These are phyloP conservation scores for Lasiodiplodia theobromae DNA, from an alignment of 2,329 filamentous ascomycete species.

Conservation along the genomic window DNA sequence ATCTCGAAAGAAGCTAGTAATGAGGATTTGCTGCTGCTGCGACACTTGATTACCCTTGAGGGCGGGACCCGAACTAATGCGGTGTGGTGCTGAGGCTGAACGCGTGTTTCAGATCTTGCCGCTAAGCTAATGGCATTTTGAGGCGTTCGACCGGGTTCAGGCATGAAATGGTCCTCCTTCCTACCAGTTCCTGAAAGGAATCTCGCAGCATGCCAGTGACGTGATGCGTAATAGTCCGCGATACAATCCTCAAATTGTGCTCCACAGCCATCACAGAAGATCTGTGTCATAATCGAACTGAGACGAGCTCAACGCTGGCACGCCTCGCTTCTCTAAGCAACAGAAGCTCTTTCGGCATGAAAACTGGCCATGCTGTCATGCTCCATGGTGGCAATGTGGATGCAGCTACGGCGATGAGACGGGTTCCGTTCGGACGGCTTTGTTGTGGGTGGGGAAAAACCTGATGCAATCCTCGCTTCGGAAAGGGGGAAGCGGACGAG, in stretches of 20 bases:
- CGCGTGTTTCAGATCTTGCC: no score
- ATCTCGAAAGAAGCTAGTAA: neutral
- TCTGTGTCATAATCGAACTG: neutral
- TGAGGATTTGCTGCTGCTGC: neutral
- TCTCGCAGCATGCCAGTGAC: neutral
- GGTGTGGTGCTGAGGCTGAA: neutral
- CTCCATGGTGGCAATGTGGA: neutral
- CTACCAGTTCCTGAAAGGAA: neutral
- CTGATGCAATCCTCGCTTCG: slow-evolving; percentile 9
- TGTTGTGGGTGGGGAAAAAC: neutral
- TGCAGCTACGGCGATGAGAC: slow-evolving; percentile 4
- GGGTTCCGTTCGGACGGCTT: neutral
- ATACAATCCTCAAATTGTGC: neutral
- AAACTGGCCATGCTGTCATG: neutral
- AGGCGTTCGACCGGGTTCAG: neutral
- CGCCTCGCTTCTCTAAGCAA: neutral
- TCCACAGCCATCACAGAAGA: neutral
- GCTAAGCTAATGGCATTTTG: neutral
- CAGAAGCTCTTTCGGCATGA: neutral
- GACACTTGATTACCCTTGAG: neutral
- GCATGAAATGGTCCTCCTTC: neutral
- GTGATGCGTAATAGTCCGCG: neutral
- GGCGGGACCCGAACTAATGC: neutral
- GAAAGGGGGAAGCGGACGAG: no score
- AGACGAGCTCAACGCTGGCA: neutral